Evolutionary conservation across 1,284 basidiomycete genomes (phyloP).

Genomic region (Ceratobasidium sp.): DNA sequence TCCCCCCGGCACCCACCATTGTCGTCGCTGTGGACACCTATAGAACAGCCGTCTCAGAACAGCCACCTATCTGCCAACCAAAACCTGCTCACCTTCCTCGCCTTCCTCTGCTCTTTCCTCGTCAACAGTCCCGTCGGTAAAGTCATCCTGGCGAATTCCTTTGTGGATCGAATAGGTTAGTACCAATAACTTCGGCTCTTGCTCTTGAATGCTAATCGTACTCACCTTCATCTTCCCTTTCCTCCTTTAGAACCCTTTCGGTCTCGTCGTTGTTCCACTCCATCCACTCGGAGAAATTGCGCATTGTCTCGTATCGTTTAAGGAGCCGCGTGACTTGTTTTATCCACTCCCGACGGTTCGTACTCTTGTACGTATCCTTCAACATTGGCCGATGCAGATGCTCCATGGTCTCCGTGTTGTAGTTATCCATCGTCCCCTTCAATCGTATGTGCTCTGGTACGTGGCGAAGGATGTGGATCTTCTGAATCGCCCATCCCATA

Average conservation of each 20-base stretch:
- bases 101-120: too few species aligned
- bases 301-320: background rate
- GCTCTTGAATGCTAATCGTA: too few species aligned
- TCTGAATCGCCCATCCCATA: background rate
- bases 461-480: background rate
- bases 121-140: too few species aligned
- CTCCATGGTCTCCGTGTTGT: conserved; percentile 23
- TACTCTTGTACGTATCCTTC: background rate
- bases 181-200: too few species aligned
- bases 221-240: background rate
- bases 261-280: background rate
- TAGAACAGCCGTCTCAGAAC: too few species aligned
- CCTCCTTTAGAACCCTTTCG: background rate
- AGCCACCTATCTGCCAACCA: too few species aligned
- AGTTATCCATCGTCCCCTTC: conserved; percentile 17
- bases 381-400: background rate
- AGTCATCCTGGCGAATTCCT: too few species aligned
- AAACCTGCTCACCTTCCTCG: too few species aligned
- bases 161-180: too few species aligned
- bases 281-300: background rate
- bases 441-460: background rate
- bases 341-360: background rate
- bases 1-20: too few species aligned
- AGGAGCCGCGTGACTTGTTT: background rate
- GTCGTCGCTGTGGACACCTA: too few species aligned